Conservation (phyloP, 805 yeast genomes). For the Candida corydali region DNA sequence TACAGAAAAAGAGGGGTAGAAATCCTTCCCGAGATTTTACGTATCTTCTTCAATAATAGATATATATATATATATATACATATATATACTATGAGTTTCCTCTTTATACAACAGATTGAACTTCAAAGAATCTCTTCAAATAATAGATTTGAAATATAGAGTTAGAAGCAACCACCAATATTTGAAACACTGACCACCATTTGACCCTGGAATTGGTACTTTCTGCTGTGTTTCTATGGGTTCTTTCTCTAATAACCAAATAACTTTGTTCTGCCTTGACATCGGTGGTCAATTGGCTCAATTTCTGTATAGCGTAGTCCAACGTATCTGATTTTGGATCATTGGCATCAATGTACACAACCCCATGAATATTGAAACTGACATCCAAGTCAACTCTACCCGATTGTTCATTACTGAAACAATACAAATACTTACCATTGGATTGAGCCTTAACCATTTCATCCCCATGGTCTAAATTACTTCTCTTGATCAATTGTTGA, state of each 20-base stretch:
- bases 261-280: constrained; percentile 91
- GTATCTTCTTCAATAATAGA: too few species aligned
- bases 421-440: constrained; percentile 76
- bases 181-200: constrained; percentile 96
- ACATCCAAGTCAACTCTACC: constrained; percentile 78
- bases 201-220: constrained; percentile 94
- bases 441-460: constrained; percentile 59
- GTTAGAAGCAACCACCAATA: constrained; percentile 78
- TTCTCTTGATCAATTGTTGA: constrained; percentile 45
- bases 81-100: background rate
- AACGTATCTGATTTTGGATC: constrained; percentile 73
- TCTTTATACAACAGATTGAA: constrained; percentile 76
- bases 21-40: background rate
- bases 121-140: constrained; percentile 93
- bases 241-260: constrained; percentile 92
- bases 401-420: constrained; percentile 85
- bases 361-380: constrained; percentile 92
- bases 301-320: constrained; percentile 76
- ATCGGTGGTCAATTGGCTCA: constrained; percentile 73
- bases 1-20: background rate
- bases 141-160: constrained; percentile 92
- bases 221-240: constrained; percentile 98
- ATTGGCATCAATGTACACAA: constrained; percentile 76
- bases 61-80: background rate
- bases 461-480: constrained; percentile 76